phyloP scores from a whole-genome alignment of 2,329 filamentous ascomycete species.

The Cladosporium sphaerospermum region DNA sequence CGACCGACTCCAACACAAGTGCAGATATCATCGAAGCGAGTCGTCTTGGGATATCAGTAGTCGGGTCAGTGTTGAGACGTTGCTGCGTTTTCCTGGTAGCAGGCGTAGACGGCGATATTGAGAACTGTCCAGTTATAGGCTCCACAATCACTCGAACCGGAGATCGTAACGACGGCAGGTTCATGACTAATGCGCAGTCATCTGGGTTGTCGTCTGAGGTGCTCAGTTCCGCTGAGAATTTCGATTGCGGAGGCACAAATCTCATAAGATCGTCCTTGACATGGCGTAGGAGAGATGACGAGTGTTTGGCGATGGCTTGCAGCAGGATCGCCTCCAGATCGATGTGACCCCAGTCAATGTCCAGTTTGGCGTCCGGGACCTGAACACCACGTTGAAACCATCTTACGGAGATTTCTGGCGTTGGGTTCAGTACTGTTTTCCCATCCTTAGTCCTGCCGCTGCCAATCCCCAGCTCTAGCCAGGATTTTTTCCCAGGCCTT shows the following conservation, averaged over 20 bases:
- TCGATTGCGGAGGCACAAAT: slow-evolving; percentile 25
- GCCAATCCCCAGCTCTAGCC: slow-evolving; percentile 80
- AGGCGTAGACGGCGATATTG: slow-evolving; percentile 54
- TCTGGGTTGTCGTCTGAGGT: slow-evolving; percentile 57
- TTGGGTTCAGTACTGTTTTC: slow-evolving; percentile 27
- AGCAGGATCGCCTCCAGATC: slow-evolving; percentile 70
- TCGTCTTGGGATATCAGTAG: slow-evolving; percentile 50
- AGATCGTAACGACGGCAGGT: slow-evolving; percentile 58
- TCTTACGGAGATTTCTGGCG: slow-evolving; percentile 50
- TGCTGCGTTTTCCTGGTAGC: slow-evolving; percentile 49
- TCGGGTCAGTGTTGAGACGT: slow-evolving; percentile 58
- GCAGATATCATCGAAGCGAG: slow-evolving; percentile 58
- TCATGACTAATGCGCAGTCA: slow-evolving; percentile 61
- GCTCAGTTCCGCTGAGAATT: slow-evolving; percentile 53
- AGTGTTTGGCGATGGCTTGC: slow-evolving; percentile 67
- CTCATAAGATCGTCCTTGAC: slow-evolving; percentile 29
- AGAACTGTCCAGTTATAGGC: slow-evolving; percentile 69
- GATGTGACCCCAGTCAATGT: slow-evolving; percentile 59
- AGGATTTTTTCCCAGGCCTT: slow-evolving; percentile 68
- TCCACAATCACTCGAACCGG: slow-evolving; percentile 61
- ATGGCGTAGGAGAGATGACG: slow-evolving; percentile 51
- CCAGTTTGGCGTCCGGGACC: slow-evolving; percentile 59
- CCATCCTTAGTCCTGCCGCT: slow-evolving; percentile 47
- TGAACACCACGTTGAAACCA: slow-evolving; percentile 85
- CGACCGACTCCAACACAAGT: slow-evolving; percentile 57